Evolutionary conservation across 305 asterid genomes (phyloP), one percentile per base, ranked within the genome.

Genomic region (Fraxinus floribunda): DNA sequence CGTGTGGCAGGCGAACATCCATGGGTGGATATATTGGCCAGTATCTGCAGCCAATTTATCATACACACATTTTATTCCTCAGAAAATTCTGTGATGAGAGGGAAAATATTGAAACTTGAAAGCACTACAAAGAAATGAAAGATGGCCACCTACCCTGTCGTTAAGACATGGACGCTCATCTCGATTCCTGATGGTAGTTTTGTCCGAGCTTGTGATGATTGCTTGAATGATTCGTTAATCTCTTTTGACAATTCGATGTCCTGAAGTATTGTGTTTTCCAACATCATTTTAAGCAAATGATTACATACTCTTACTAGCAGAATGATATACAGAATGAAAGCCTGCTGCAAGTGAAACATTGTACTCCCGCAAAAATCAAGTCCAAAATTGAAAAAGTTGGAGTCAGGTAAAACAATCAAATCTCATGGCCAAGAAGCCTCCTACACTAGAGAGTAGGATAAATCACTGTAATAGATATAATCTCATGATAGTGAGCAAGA

Each of bases 11-110:
- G 82, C 92, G 94, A 68, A 97, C 92, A 84, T 94, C 99, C 98
- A 97, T 92, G 80, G 98, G 98, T 77, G 99, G 97, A 89, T 94
- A 97, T 73, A 98, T 97, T 80, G 99, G 99, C 99, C 99, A 97
- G 90, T 94, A 94, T 80, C 98, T 96, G 89, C 87, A 90, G 46
- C 24, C 52, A 79, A 82, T 46, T 46, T 72, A 90, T 26, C 70
- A 38, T 41, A 72, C 29, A 80, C 49, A n/a, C 57, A 72, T 9
- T 78, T 76, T 66, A 15, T 29, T 39, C 52, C 79, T 34, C 77
- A 60, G 41, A 71, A 78, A 3, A 29, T 74, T 2, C 32, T 15
- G 7, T 49, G 20, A 35, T 8, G 34, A 20, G 13, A 76, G 32
- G n/a, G 35, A 79, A 62, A 49, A 38, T 26, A 36, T 5, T 79